Evolutionary conservation across 176 grass and related monocot species (phyloP).

Genomic region (Carex myosuroides): DNA sequence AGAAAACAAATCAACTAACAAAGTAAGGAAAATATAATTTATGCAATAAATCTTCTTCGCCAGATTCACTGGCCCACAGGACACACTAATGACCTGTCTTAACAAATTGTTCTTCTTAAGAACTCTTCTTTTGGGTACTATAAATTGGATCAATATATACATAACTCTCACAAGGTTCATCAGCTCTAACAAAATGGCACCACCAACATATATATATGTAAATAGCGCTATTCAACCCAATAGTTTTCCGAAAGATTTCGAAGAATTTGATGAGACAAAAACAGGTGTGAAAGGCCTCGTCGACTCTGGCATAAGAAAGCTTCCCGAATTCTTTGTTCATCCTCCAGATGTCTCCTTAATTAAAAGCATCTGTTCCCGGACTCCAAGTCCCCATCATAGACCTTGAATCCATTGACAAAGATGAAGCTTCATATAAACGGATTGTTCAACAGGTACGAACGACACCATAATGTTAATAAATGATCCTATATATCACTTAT

Average conservation of each 20-base stretch:
- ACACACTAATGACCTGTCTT: too few relatives aligned
- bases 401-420: neutral
- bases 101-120: too few relatives aligned
- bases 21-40: too few relatives aligned
- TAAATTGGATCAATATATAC: too few relatives aligned
- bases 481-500: too few relatives aligned
- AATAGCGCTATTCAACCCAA: neutral
- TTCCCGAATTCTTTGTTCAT: conserved; percentile 15
- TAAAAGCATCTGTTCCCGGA: neutral
- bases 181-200: neutral
- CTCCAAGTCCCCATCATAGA: conserved; percentile 21
- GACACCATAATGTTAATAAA: neutral
- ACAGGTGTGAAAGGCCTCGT: conserved; percentile 17
- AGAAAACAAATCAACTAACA: too few relatives aligned
- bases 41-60: too few relatives aligned
- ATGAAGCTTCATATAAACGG: neutral
- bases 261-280: conserved; percentile 5
- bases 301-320: neutral
- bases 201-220: neutral
- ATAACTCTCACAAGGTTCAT: neutral
- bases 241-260: neutral
- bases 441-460: neutral
- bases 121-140: too few relatives aligned
- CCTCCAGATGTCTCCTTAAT: neutral
- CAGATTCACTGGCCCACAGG: too few relatives aligned